Conservation (phyloP, 2,329 filamentous ascomycete species). For the Huntiella omanensis region DNA sequence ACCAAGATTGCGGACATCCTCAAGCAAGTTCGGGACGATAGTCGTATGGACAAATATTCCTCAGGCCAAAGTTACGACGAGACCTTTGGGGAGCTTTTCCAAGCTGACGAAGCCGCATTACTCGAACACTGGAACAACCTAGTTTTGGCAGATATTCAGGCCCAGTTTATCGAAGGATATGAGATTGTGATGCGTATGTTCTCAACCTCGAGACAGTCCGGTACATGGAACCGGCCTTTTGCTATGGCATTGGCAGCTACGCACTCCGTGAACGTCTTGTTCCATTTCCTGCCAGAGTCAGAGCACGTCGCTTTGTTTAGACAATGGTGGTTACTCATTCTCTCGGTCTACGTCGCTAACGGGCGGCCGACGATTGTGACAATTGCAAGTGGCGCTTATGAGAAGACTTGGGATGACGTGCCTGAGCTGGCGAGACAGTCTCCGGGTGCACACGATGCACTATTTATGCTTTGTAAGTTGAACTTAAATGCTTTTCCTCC, state of each 20-base stretch:
- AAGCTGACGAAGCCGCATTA: conserved; percentile 47
- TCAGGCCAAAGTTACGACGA: conserved; percentile 44
- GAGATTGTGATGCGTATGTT: conserved; percentile 42
- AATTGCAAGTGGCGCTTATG: conserved; percentile 45
- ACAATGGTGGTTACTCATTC: conserved; percentile 75
- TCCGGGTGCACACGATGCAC: conserved; percentile 50
- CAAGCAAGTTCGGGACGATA: conserved; percentile 47
- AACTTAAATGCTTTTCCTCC: too few species aligned
- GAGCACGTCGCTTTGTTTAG: conserved; percentile 57
- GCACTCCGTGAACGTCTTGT: conserved; percentile 70
- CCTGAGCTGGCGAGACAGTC: conserved; percentile 51
- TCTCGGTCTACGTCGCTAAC: conserved; percentile 61
- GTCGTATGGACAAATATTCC: conserved; percentile 45
- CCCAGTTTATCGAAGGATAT: conserved; percentile 57
- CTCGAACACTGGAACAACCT: conserved; percentile 87
- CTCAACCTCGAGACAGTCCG: conserved; percentile 37
- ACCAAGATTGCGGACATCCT: conserved; percentile 45
- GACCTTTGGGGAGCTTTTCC: conserved; percentile 32
- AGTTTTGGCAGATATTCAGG: conserved; percentile 48
- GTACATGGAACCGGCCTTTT: conserved; percentile 64
- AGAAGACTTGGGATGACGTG: conserved; percentile 60
- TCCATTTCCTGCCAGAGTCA: conserved; percentile 55
- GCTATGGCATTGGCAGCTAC: conserved; percentile 69
- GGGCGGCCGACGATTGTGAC: conserved; percentile 52
- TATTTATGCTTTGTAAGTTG: conserved; percentile 61